Conservation (phyloP, 1,284 basidiomycete genomes). For the Irpex rosettiformis region DNA sequence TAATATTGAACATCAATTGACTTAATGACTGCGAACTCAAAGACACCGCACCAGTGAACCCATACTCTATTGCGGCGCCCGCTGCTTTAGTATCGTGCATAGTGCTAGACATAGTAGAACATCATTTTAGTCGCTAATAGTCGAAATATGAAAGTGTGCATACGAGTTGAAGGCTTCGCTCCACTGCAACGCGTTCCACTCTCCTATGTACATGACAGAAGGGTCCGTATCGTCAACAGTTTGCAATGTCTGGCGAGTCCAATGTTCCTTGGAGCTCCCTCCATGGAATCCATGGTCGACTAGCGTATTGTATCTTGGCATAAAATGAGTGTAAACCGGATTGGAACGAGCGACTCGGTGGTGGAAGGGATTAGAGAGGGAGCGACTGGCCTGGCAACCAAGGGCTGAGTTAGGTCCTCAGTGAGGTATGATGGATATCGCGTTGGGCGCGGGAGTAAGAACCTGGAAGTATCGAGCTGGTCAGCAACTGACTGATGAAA, state of each 20-base stretch:
- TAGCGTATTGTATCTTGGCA: neutral
- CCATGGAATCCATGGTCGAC: neutral
- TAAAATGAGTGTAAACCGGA: no score
- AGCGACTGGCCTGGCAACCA: no score
- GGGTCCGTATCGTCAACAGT: neutral
- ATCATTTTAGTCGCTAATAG: neutral
- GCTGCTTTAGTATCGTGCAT: neutral
- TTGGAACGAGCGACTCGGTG: no score
- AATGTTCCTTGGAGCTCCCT: neutral
- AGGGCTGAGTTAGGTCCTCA: no score
- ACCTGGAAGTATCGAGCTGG: neutral
- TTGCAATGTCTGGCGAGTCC: neutral
- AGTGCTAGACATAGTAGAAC: neutral
- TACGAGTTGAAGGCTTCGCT: neutral
- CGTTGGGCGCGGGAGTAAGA: neutral
- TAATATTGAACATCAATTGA: neutral
- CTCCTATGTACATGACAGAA: neutral
- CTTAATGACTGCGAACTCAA: neutral
- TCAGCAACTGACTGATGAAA: neutral
- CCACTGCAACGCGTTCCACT: neutral
- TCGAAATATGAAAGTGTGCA: neutral
- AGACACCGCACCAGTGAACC: neutral
- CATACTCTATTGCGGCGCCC: neutral
- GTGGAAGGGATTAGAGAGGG: neutral
- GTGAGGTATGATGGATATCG: neutral